A percentile compares a stretch with the other conserved stretches of the same genome.
phyloP scores from a whole-genome alignment of 768 basidiomycete genomes.

The Termitomyces titanicus region DNA sequence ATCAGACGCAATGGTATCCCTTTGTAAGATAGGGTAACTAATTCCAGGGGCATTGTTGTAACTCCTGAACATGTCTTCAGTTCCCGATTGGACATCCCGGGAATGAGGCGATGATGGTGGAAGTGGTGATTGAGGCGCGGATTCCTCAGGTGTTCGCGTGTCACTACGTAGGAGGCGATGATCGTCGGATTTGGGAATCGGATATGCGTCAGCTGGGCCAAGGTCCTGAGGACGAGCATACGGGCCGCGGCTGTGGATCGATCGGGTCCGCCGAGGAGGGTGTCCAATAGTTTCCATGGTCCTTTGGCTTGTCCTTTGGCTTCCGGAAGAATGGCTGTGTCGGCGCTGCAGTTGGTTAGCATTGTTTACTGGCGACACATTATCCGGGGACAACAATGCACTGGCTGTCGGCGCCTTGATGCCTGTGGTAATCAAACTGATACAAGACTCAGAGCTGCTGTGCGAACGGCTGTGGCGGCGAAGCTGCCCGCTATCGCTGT shows the following conservation, averaged over 20 bases:
- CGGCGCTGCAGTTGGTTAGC: slow-evolving; percentile 7
- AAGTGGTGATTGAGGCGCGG: slow-evolving; percentile 6
- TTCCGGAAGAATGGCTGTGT: slow-evolving; percentile 8
- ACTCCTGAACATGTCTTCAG: slow-evolving; percentile 8
- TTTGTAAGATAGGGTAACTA: slow-evolving; percentile 8
- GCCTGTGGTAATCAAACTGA: not conserved
- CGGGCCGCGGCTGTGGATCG: slow-evolving; percentile 8
- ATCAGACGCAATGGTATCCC: slow-evolving; percentile 16
- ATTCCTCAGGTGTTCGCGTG: slow-evolving; percentile 4
- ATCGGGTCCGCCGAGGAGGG: slow-evolving; percentile 8
- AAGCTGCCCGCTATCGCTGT: not conserved
- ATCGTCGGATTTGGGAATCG: not conserved
- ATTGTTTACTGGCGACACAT: not conserved
- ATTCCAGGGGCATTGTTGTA: slow-evolving; percentile 1
- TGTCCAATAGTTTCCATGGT: not conserved
- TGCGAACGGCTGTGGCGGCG: slow-evolving; percentile 12
- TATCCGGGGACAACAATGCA: slow-evolving; percentile 1
- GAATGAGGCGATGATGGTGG: not conserved
- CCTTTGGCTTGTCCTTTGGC: not conserved
- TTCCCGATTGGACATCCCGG: not conserved
- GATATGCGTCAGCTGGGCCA: not conserved
- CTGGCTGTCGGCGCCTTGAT: not conserved
- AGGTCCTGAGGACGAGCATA: slow-evolving; percentile 8
- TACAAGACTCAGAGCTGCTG: not conserved
- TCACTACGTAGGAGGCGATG: not conserved